phyloP scores from a whole-genome alignment of 164 flowering plant genomes.

The Vitis amurensis region DNA sequence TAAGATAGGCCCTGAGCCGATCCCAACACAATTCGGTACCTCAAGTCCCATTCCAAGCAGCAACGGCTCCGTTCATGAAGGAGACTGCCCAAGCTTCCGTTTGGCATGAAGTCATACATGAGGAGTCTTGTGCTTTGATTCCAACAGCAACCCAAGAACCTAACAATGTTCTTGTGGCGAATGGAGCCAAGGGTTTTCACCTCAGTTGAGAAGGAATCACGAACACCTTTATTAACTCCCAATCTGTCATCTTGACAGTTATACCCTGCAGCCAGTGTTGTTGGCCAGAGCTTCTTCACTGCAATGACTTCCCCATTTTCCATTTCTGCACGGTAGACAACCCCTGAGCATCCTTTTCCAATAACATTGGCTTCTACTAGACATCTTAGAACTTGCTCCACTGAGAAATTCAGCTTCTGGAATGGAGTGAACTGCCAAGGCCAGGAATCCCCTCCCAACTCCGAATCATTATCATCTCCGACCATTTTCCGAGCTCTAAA shows the following conservation, averaged over 20 bases:
- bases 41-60: conserved; percentile 50
- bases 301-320: conserved; percentile 54
- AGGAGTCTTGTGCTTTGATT: conserved; percentile 46
- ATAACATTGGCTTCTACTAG: conserved; percentile 50
- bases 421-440: conserved; percentile 53
- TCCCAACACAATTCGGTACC: conserved; percentile 54
- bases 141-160: conserved; percentile 58
- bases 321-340: conserved; percentile 53
- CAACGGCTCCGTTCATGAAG: conserved; percentile 40
- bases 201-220: conserved; percentile 55
- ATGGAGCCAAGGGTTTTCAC: conserved; percentile 53
- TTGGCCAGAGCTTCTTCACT: conserved; percentile 62
- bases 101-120: conserved; percentile 63
- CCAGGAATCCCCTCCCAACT: conserved; percentile 41
- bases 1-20: conserved; percentile 61
- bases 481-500: conserved; percentile 37
- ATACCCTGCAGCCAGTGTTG: conserved; percentile 13
- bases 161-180: conserved; percentile 62
- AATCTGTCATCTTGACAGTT: conserved; percentile 4
- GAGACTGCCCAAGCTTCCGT: conserved; percentile 56
- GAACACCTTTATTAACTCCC: conserved; percentile 17
- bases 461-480: conserved; percentile 44
- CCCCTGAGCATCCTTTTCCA: conserved; percentile 61
- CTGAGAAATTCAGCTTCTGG: conserved; percentile 41
- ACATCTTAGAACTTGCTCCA: conserved; percentile 32